These are phyloP conservation scores for Fusarium sp. DNA, from an alignment of 2,329 filamentous ascomycete genomes.

Conservation along the genomic window DNA sequence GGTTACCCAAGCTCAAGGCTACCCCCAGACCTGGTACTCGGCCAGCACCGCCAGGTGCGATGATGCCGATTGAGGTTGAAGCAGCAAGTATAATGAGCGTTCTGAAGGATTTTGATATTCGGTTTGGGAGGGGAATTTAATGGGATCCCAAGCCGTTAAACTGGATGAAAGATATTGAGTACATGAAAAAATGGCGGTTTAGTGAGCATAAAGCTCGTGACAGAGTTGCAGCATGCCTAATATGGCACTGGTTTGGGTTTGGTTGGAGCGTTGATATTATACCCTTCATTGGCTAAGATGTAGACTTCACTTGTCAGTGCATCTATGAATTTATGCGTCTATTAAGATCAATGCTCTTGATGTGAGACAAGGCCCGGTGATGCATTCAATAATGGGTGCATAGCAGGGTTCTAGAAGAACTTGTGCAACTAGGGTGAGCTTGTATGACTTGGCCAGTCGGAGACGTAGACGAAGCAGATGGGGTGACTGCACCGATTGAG, in stretches of 20 bases:
- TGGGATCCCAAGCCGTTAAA: slow-evolving; percentile 27
- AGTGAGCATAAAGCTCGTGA: slow-evolving; percentile 15
- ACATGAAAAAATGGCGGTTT: slow-evolving; percentile 2
- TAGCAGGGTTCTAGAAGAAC: slow-evolving; percentile 33
- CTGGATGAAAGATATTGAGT: slow-evolving; percentile 14
- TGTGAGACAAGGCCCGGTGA: slow-evolving; percentile 6
- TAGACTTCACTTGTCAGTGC: slow-evolving; percentile 36
- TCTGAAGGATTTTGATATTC: slow-evolving; percentile 81
- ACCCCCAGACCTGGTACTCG: slow-evolving; percentile 52
- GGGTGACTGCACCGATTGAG: slow-evolving; percentile 1
- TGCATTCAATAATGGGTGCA: slow-evolving; percentile 2
- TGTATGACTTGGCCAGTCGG: slow-evolving; percentile 23
- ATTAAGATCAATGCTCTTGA: slow-evolving; percentile 15
- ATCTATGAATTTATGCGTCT: slow-evolving; percentile 41
- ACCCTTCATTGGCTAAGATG: slow-evolving; percentile 41
- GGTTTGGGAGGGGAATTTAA: slow-evolving; percentile 66
- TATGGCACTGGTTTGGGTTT: slow-evolving; percentile 35
- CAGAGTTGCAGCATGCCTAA: slow-evolving; percentile 27
- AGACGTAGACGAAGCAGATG: slow-evolving; percentile 1
- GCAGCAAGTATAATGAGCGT: slow-evolving; percentile 87
- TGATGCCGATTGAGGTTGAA: slow-evolving; percentile 78
- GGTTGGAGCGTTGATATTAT: slow-evolving; percentile 45
- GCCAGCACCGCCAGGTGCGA: slow-evolving; percentile 49
- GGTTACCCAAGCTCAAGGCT: slow-evolving; percentile 78
- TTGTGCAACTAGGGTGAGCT: slow-evolving; percentile 15